Evolutionary conservation across 805 yeast genomes (phyloP).

Genomic region (Candida corydali): DNA sequence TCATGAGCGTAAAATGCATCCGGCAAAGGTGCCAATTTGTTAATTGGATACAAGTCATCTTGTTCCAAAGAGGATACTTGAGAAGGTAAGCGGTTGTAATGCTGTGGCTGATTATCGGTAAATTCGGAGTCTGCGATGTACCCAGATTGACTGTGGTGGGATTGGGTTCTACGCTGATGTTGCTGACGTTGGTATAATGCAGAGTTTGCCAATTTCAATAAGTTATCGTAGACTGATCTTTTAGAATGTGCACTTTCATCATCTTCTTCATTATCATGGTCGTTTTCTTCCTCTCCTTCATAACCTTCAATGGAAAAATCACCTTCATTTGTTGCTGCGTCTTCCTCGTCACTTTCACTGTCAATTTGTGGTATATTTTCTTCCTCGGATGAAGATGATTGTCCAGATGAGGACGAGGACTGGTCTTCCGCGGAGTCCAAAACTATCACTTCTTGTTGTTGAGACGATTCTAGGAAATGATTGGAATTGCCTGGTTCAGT

Average conservation of each 20-base stretch:
- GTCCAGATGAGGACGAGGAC: not conserved
- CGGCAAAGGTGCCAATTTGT: constrained; percentile 11
- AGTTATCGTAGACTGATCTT: constrained; percentile 7
- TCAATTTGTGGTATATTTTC: not conserved
- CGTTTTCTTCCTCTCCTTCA: constrained; percentile 6
- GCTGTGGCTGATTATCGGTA: constrained; percentile 10
- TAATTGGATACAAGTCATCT: constrained; percentile 2
- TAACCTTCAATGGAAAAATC: constrained; percentile 6
- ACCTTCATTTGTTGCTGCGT: not conserved
- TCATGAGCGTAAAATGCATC: constrained; percentile 12
- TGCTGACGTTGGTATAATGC: constrained; percentile 10
- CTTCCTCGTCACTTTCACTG: not conserved
- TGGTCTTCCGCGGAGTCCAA: constrained; percentile 2
- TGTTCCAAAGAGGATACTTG: not conserved
- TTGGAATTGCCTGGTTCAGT: constrained; percentile 4
- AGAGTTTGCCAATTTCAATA: constrained; percentile 13
- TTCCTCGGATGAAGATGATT: not conserved
- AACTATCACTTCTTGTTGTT: not conserved
- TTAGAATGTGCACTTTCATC: constrained; percentile 7
- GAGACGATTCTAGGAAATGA: constrained; percentile 1
- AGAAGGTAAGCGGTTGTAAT: not conserved
- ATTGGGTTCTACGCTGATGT: constrained; percentile 4
- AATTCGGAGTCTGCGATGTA: constrained; percentile 18
- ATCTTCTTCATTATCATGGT: constrained; percentile 3
- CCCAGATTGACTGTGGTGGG: constrained; percentile 22